Base-by-base conservation (phyloP, 176 grass and related monocot species). In the Chrysopogon serrulatus region DNA sequence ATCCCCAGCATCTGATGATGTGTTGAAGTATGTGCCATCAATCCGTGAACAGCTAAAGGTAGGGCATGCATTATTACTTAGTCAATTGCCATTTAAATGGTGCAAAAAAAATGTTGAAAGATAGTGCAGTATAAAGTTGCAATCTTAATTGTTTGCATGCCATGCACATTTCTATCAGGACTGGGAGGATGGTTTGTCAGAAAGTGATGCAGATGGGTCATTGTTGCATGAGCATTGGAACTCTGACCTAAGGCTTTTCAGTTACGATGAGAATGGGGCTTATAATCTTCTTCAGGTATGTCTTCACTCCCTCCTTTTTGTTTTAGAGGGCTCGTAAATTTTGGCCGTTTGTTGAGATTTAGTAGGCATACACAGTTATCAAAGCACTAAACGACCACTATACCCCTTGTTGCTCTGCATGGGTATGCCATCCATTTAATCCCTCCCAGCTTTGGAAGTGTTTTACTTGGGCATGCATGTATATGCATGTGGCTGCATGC, bases 151-250 rank as follows among this genome's bases (percentile, higher is more conserved):
- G 33, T 48, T 68, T 6, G 35, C 79, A 40, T 85, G 35, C 86
- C 34, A 37, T 78, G 14, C 74, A 32, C 28, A 23, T 70, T 21
- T 87, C 30, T 81, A 42, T 60, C 82, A 97, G 94, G 94, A 97
- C 74, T 97, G 94, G 94, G 94, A 97, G 82, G 89, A 92, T 88
- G 91, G 91, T 54, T 57, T 92, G 70, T 88, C 77, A 79, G 89
- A 90, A 90, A 94, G 77, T 72, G 94, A 92, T 86, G 88, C 87
- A 49, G 87, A 90, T 71, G 89, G 87, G 3, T 93, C 94, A 86
- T 88, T 93, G 70, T 88, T 97, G 88, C 82, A 86, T 27, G 91
- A 94, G 86, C 86, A 89, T 45, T 91, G 79, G 78, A 88, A 89
- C 79, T 89, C 71, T 73, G 89, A 97, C 80, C 82, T 92, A 47